These are phyloP conservation scores for Colletotrichum aenigma DNA, from an alignment of 2,329 filamentous ascomycete species.

Conservation along the genomic window DNA sequence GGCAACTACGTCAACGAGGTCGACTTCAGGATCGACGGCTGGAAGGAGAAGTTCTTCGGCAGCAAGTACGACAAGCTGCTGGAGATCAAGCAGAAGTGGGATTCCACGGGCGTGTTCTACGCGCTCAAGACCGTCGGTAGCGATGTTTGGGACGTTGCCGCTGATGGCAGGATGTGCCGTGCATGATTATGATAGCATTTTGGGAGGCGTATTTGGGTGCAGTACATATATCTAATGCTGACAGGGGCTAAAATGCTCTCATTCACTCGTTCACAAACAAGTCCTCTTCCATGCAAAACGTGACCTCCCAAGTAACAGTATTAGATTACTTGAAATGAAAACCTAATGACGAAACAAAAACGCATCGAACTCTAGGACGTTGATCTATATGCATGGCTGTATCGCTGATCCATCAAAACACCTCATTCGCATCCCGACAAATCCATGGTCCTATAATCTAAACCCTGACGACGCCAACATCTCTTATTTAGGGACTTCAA, in stretches of 20 bases:
- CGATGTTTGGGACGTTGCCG: conserved; percentile 49
- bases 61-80: conserved; percentile 45
- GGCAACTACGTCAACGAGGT: conserved; percentile 58
- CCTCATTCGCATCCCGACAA: not conserved
- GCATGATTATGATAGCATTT: not conserved
- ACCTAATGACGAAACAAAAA: not conserved
- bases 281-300: not conserved
- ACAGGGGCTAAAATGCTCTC: not conserved
- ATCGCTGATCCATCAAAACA: not conserved
- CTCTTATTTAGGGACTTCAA: not conserved
- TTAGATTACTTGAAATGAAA: not conserved
- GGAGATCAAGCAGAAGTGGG: conserved; percentile 55
- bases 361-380: not conserved
- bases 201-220: not conserved
- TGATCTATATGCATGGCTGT: not conserved
- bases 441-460: not conserved
- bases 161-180: conserved; percentile 45
- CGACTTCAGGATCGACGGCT: conserved; percentile 51
- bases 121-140: conserved; percentile 54
- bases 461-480: not conserved
- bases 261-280: not conserved
- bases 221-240: not conserved
- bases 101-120: conserved; percentile 50
- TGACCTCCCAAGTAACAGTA: not conserved
- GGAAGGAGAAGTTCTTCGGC: conserved; percentile 51